phyloP scores from a whole-genome alignment of 2,329 filamentous ascomycete genomes.

The Neonectria hederae region DNA sequence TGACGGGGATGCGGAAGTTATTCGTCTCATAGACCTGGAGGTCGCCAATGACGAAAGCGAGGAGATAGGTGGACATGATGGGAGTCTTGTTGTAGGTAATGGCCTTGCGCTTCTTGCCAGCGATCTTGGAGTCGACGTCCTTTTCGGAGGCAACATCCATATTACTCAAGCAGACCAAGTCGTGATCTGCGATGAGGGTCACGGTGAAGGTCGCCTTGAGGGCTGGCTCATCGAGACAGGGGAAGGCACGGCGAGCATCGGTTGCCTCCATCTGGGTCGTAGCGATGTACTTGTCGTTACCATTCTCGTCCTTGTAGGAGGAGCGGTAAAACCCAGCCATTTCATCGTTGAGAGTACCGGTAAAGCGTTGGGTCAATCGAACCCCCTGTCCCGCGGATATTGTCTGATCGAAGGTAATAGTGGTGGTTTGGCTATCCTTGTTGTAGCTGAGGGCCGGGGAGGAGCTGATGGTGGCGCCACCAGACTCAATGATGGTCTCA shows the following conservation, averaged over 20 bases:
- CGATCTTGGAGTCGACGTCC: slow-evolving; percentile 73
- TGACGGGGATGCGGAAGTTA: slow-evolving; percentile 88
- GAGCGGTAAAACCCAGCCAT: slow-evolving; percentile 99
- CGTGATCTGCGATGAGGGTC: slow-evolving; percentile 88
- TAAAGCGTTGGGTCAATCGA: slow-evolving; percentile 69
- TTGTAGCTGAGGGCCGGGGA: slow-evolving; percentile 71
- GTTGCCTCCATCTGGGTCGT: slow-evolving; percentile 97
- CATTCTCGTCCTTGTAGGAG: slow-evolving; percentile 86
- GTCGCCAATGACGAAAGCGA: slow-evolving; percentile 94
- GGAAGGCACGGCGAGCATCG: slow-evolving; percentile 90
- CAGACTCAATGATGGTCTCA: slow-evolving; percentile 59
- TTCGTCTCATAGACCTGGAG: slow-evolving; percentile 94
- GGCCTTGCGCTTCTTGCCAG: slow-evolving; percentile 73
- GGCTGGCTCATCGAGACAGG: slow-evolving; percentile 95
- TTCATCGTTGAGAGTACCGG: slow-evolving; percentile 85
- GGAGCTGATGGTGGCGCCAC: slow-evolving; percentile 58
- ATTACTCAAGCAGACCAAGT: slow-evolving; percentile 92
- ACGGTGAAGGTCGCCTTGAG: slow-evolving; percentile 94
- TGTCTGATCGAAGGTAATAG: slow-evolving; percentile 78
- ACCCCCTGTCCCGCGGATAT: slow-evolving; percentile 81
- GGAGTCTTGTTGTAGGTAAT: slow-evolving; percentile 94
- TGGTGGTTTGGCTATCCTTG: slow-evolving; percentile 82
- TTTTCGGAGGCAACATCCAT: slow-evolving; percentile 91
- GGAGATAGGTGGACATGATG: slow-evolving; percentile 93
- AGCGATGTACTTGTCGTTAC: slow-evolving; percentile 82